A percentile compares a stretch with the other conserved stretches of the same genome.
Evolutionary conservation across 1,284 basidiomycete species (phyloP).

Genomic region (Ustilago nuda): DNA sequence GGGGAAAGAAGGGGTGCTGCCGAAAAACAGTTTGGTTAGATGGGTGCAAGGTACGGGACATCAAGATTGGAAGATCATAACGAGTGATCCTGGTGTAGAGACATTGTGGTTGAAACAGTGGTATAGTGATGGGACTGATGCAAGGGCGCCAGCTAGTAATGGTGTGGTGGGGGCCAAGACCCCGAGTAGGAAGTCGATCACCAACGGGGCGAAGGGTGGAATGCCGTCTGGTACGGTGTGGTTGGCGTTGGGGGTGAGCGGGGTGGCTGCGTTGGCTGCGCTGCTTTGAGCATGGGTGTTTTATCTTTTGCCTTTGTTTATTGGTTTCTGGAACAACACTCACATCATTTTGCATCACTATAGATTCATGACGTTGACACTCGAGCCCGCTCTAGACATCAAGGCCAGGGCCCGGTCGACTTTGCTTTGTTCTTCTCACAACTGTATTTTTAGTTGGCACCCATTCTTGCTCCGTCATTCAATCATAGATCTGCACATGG

Average conservation of each 20-base stretch:
- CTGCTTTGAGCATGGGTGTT: background rate
- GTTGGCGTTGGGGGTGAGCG: background rate
- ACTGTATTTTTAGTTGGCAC: constrained; percentile 5
- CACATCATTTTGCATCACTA: background rate
- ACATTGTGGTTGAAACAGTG: constrained; percentile 57
- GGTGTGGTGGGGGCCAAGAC: constrained; percentile 23
- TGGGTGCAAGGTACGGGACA: constrained; percentile 50
- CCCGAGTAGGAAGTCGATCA: constrained; percentile 2
- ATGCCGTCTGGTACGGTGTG: background rate
- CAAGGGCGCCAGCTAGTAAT: constrained; percentile 17
- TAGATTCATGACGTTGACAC: background rate
- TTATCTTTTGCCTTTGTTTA: background rate
- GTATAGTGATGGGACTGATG: constrained; percentile 38
- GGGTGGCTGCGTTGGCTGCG: background rate
- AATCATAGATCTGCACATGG: background rate
- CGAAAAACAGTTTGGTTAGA: constrained; percentile 35
- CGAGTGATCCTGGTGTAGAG: constrained; percentile 55
- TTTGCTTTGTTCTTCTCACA: background rate
- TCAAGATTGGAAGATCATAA: constrained; percentile 53
- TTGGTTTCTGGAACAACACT: background rate
- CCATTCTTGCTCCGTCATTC: background rate
- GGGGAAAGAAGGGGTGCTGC: constrained; percentile 34
- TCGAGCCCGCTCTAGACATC: background rate
- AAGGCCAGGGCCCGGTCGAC: background rate
- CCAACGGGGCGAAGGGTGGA: background rate